phyloP scores from a whole-genome alignment of 345 rosid genomes.

The Pugionium dolabratum region DNA sequence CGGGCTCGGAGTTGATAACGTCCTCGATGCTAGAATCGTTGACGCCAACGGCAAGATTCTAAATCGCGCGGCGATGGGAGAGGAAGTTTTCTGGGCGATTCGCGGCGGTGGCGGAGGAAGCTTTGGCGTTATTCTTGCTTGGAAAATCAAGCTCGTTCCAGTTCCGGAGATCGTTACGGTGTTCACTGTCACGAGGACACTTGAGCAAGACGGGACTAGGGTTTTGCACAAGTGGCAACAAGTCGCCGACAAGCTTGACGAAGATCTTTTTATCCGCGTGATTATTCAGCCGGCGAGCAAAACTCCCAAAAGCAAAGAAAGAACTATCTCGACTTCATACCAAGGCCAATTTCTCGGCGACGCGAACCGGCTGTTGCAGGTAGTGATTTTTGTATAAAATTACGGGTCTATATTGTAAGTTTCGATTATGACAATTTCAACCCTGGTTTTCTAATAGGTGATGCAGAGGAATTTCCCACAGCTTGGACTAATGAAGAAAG shows the following conservation, averaged over 20 bases:
- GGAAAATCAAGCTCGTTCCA: constrained; percentile 67
- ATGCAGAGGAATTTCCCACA: constrained; percentile 63
- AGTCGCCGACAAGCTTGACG: constrained; percentile 55
- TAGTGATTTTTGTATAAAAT: background rate
- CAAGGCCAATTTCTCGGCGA: constrained; percentile 56
- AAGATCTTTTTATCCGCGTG: constrained; percentile 61
- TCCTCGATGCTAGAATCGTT: constrained; percentile 64
- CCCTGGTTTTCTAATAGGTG: constrained; percentile 29
- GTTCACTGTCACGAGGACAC: constrained; percentile 53
- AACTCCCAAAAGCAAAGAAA: constrained; percentile 33
- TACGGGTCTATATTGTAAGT: background rate
- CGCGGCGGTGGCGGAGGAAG: constrained; percentile 76
- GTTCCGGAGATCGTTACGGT: constrained; percentile 63
- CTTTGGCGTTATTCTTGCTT: constrained; percentile 62
- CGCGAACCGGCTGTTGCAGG: constrained; percentile 41
- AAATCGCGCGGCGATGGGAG: constrained; percentile 65
- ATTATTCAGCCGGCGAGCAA: constrained; percentile 41
- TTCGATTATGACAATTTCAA: constrained; percentile 15
- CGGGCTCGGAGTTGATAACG: constrained; percentile 83
- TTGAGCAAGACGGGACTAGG: constrained; percentile 52
- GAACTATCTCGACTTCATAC: constrained; percentile 47
- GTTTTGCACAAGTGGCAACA: constrained; percentile 60
- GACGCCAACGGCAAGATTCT: constrained; percentile 56
- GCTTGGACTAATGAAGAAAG: constrained; percentile 50
- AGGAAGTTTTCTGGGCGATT: constrained; percentile 75